A percentile compares a stretch with the other conserved stretches of the same genome.
These are phyloP conservation scores for Plectosphaerella plurivora DNA, from an alignment of 2,329 filamentous ascomycete genomes.

Conservation along the genomic window DNA sequence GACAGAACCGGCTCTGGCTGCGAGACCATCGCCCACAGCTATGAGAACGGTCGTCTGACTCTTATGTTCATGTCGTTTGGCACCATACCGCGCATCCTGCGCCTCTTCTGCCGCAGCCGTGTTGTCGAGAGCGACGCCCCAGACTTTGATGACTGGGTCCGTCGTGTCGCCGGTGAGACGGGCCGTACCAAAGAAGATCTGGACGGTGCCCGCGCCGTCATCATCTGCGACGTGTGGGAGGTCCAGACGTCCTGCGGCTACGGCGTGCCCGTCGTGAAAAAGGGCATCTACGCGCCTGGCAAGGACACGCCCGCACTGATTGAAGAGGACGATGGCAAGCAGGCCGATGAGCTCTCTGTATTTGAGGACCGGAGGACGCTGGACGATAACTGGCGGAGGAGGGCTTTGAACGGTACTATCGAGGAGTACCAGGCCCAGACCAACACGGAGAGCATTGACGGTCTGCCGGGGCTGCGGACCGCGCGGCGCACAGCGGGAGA, in stretches of 20 bases:
- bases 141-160: conserved; percentile 44
- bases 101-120: conserved; percentile 55
- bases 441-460: conserved; percentile 55
- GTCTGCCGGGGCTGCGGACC: conserved; percentile 49
- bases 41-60: conserved; percentile 72
- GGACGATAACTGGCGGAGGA: conserved; percentile 44
- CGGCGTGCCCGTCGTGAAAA: conserved; percentile 52
- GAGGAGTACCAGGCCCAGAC: conserved; percentile 51
- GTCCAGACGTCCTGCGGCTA: conserved; percentile 65
- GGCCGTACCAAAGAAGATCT: conserved; percentile 19
- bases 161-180: conserved; percentile 29
- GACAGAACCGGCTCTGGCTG: conserved; percentile 71
- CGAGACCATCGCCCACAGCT: conserved; percentile 71
- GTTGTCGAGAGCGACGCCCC: conserved; percentile 57
- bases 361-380: conserved; percentile 54
- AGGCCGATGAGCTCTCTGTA: conserved; percentile 27
- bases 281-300: conserved; percentile 27
- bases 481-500: conserved; percentile 48
- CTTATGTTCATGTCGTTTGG: conserved; percentile 70
- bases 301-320: conserved; percentile 13
- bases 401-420: conserved; percentile 43
- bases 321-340: background rate
- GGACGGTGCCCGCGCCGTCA: conserved; percentile 53
- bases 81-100: conserved; percentile 53
- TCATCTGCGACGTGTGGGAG: conserved; percentile 58